Conservation (phyloP, 768 basidiomycete genomes). For the Lactifluus rugatus region DNA sequence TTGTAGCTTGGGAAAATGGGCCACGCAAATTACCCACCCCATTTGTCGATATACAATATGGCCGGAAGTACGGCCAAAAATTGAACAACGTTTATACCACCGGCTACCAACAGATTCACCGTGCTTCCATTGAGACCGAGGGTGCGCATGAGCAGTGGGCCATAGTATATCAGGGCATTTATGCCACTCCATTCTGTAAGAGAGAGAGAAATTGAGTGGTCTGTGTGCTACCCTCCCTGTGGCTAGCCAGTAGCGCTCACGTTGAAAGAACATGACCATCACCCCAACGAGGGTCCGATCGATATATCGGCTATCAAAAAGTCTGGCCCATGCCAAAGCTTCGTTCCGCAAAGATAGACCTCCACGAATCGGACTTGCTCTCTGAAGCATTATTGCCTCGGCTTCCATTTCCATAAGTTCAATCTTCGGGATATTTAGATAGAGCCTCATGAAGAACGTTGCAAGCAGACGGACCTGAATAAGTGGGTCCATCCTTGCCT, state of each 20-base stretch:
- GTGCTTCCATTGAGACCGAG: constrained; percentile 55
- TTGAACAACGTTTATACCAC: constrained; percentile 73
- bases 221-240: not conserved
- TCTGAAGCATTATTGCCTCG: constrained; percentile 45
- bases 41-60: constrained; percentile 60
- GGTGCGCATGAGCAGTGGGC: constrained; percentile 56
- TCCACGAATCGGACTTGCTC: constrained; percentile 25
- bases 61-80: constrained; percentile 67
- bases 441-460: not conserved
- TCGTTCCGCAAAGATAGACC: constrained; percentile 16
- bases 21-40: constrained; percentile 28
- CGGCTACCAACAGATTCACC: constrained; percentile 56
- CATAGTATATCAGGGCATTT: constrained; percentile 76
- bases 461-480: constrained; percentile 32
- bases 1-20: not conserved
- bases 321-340: constrained; percentile 43
- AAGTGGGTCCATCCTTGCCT: constrained; percentile 40
- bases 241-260: constrained; percentile 32
- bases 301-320: constrained; percentile 46
- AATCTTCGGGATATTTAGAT: constrained; percentile 33
- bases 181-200: constrained; percentile 75
- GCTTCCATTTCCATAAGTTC: constrained; percentile 73
- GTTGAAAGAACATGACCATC: constrained; percentile 76
- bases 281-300: constrained; percentile 61
- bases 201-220: not conserved